Conservation (phyloP, 352 stramenopile genomes). For the Thalassiosira gravida region DNA sequence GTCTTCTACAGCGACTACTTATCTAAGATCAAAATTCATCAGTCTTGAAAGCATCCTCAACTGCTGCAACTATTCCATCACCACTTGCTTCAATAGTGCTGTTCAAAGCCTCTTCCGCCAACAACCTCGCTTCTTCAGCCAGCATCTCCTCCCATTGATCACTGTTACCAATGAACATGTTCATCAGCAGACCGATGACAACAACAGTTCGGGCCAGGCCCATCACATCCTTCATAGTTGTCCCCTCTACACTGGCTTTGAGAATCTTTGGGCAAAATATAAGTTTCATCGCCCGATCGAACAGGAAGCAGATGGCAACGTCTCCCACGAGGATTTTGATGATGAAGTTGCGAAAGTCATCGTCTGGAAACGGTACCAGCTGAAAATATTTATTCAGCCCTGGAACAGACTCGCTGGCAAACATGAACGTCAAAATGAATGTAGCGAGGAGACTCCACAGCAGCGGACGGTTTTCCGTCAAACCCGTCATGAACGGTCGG, state of each 20-base stretch:
- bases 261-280: constrained; percentile 86
- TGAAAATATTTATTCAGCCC: constrained; percentile 89
- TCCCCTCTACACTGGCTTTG: constrained; percentile 85
- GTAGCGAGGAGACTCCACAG: constrained; percentile 90
- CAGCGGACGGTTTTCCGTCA: constrained; percentile 96
- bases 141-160: constrained; percentile 83
- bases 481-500: constrained; percentile 97
- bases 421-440: constrained; percentile 88
- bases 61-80: not conserved
- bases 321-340: constrained; percentile 83
- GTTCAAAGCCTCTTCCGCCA: constrained; percentile 30
- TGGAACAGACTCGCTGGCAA: constrained; percentile 85
- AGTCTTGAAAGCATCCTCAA: constrained; percentile 15
- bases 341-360: constrained; percentile 86
- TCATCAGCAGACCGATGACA: constrained; percentile 77
- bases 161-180: constrained; percentile 77
- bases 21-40: constrained; percentile 37
- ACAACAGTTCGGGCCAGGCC: constrained; percentile 66
- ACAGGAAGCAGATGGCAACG: constrained; percentile 79
- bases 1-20: no score
- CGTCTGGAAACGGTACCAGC: constrained; percentile 87
- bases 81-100: constrained; percentile 7
- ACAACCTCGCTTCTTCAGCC: constrained; percentile 65
- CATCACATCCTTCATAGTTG: constrained; percentile 85
- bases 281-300: constrained; percentile 87